These are phyloP conservation scores for Calonectria pseudoreteaudii DNA, from an alignment of 2,329 filamentous ascomycete genomes.

Conservation along the genomic window DNA sequence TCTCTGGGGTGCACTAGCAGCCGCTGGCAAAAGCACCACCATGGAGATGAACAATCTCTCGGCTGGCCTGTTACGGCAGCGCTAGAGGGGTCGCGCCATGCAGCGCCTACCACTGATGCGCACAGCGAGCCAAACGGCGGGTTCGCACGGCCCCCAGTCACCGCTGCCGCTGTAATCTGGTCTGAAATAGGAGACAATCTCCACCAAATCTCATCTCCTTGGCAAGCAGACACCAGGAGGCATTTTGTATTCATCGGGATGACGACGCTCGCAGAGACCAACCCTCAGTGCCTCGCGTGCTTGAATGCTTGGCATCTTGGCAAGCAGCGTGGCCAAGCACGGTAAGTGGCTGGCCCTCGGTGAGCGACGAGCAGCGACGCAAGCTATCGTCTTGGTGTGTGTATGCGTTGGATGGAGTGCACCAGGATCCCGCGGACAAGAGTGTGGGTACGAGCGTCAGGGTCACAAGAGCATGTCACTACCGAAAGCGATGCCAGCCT, in stretches of 20 bases:
- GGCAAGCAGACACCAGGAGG: constrained; percentile 18
- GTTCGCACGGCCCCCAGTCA: constrained; percentile 31
- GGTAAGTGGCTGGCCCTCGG: not conserved
- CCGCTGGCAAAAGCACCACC: not conserved
- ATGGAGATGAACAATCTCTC: not conserved
- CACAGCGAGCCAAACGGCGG: not conserved
- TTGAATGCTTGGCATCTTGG: constrained; percentile 8
- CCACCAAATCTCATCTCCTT: constrained; percentile 39
- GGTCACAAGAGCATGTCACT: constrained; percentile 13
- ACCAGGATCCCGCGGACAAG: constrained; percentile 1
- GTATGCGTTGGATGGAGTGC: not conserved
- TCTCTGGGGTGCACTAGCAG: not conserved
- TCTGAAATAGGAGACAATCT: constrained; percentile 43
- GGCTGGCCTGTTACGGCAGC: constrained; percentile 17
- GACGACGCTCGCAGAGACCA: constrained; percentile 19
- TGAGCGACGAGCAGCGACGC: not conserved
- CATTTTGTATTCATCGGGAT: not conserved
- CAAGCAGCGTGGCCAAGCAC: not conserved
- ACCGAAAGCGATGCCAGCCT: constrained; percentile 6
- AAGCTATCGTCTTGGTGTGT: not conserved
- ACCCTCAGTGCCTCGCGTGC: not conserved
- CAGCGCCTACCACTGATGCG: not conserved
- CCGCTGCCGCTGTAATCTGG: constrained; percentile 14
- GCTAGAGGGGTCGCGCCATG: not conserved
- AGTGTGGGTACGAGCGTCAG: not conserved